phyloP scores from a whole-genome alignment of 2,329 filamentous ascomycete genomes.

The Dendryphion nanum region DNA sequence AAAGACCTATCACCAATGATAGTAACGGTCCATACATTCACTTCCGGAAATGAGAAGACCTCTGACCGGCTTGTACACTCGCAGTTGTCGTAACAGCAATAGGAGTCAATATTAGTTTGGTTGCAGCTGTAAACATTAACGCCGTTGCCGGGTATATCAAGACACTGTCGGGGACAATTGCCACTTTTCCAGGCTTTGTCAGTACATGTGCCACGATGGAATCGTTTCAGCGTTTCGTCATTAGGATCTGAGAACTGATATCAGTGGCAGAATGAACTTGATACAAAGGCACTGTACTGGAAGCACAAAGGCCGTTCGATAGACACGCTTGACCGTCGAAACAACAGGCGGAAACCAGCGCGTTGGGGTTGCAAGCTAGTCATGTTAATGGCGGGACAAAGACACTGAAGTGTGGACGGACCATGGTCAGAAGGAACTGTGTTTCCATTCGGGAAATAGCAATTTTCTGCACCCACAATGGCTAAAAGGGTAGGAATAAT shows the following conservation, averaged over 20 bases:
- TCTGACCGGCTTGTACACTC: slow-evolving; percentile 19
- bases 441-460: slow-evolving; percentile 12
- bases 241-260: slow-evolving; percentile 21
- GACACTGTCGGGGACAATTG: slow-evolving; percentile 24
- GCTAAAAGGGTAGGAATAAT: slow-evolving; percentile 3
- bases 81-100: slow-evolving; percentile 28
- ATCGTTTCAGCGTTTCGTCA: slow-evolving; percentile 13
- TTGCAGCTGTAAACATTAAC: slow-evolving; percentile 26
- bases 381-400: background rate
- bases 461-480: slow-evolving; percentile 5
- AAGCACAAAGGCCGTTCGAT: slow-evolving; percentile 29
- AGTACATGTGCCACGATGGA: slow-evolving; percentile 27
- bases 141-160: slow-evolving; percentile 22
- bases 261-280: no score
- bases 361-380: slow-evolving; percentile 13
- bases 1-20: slow-evolving; percentile 20
- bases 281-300: slow-evolving; percentile 10
- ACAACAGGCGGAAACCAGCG: slow-evolving; percentile 23
- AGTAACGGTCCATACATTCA: slow-evolving; percentile 23
- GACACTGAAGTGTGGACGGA: slow-evolving; percentile 2
- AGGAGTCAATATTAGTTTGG: slow-evolving; percentile 18
- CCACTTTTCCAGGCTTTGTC: slow-evolving; percentile 23
- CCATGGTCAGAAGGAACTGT: slow-evolving; percentile 7
- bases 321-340: slow-evolving; percentile 28
- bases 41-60: slow-evolving; percentile 15